phyloP scores from a whole-genome alignment of 2,329 filamentous ascomycete species.

The Aureobasidium uvarum region DNA sequence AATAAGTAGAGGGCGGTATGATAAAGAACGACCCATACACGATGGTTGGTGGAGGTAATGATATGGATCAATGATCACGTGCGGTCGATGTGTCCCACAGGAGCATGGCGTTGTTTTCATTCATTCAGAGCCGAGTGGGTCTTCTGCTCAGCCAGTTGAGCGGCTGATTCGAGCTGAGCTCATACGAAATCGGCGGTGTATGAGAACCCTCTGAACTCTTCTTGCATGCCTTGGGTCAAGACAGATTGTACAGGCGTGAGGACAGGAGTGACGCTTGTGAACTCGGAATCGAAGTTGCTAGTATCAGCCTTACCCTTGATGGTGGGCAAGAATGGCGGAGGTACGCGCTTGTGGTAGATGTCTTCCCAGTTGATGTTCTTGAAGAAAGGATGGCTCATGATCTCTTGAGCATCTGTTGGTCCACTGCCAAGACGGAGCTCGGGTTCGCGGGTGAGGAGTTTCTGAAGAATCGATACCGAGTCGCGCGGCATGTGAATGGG shows the following conservation, averaged over 20 bases:
- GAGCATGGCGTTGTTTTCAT: background rate
- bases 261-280: conserved; percentile 96
- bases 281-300: conserved; percentile 99
- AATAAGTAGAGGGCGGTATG: background rate
- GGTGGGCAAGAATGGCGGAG: conserved; percentile 82
- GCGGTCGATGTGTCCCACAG: background rate
- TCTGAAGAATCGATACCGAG: conserved; percentile 95
- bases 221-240: conserved; percentile 96
- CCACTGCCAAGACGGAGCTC: conserved; percentile 90
- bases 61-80: background rate
- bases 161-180: conserved; percentile 29
- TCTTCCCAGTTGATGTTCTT: conserved; percentile 98
- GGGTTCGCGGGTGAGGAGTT: conserved; percentile 91
- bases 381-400: conserved; percentile 99
- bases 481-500: conserved; percentile 99
- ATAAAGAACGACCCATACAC: background rate
- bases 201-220: conserved; percentile 98
- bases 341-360: conserved; percentile 90
- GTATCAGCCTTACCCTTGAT: conserved; percentile 95
- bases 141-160: background rate
- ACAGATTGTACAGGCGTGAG: conserved; percentile 97
- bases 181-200: conserved; percentile 90
- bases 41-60: background rate
- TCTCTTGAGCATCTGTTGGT: conserved; percentile 94
- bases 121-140: background rate